Evolutionary conservation across 2,329 filamentous ascomycete species (phyloP).

Genomic region (Decorospora gaudefroyi): DNA sequence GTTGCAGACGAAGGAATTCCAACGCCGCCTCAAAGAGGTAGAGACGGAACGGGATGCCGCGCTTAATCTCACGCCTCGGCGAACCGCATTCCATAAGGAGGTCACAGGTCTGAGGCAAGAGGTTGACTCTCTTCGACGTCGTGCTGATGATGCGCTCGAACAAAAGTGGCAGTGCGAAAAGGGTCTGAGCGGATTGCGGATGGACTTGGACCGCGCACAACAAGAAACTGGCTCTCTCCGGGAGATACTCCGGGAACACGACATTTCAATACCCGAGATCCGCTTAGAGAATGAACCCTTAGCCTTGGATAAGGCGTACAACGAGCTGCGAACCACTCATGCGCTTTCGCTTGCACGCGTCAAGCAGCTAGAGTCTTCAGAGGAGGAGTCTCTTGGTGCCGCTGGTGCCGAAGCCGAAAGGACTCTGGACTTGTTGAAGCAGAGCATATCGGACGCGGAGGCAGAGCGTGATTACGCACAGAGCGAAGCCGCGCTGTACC

Average conservation of each 20-base stretch:
- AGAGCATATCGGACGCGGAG: slow-evolving; percentile 69
- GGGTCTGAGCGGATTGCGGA: slow-evolving; percentile 83
- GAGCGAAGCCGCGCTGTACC: slow-evolving; percentile 66
- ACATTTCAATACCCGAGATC: slow-evolving; percentile 72
- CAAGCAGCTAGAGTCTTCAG: slow-evolving; percentile 63
- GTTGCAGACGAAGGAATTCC: slow-evolving; percentile 78
- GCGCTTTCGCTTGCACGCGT: slow-evolving; percentile 68
- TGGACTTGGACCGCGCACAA: slow-evolving; percentile 94
- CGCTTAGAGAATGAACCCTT: slow-evolving; percentile 61
- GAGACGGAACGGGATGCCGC: slow-evolving; percentile 79
- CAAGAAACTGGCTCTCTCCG: slow-evolving; percentile 88
- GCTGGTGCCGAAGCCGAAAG: slow-evolving; percentile 58
- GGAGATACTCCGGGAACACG: slow-evolving; percentile 76
- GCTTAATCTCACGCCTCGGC: slow-evolving; percentile 68
- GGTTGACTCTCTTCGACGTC: slow-evolving; percentile 78
- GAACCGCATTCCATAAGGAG: slow-evolving; percentile 81
- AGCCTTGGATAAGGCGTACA: slow-evolving; percentile 73
- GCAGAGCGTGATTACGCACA: slow-evolving; percentile 73
- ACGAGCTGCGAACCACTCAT: slow-evolving; percentile 74
- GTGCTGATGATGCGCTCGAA: slow-evolving; percentile 91
- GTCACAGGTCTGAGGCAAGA: slow-evolving; percentile 79
- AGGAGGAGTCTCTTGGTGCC: slow-evolving; percentile 48
- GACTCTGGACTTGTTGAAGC: slow-evolving; percentile 68
- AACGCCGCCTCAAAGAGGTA: slow-evolving; percentile 76
- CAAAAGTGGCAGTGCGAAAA: slow-evolving; percentile 97